Conservation (phyloP, 73 alveolate genomes). For the Paramecium sonneborni region DNA sequence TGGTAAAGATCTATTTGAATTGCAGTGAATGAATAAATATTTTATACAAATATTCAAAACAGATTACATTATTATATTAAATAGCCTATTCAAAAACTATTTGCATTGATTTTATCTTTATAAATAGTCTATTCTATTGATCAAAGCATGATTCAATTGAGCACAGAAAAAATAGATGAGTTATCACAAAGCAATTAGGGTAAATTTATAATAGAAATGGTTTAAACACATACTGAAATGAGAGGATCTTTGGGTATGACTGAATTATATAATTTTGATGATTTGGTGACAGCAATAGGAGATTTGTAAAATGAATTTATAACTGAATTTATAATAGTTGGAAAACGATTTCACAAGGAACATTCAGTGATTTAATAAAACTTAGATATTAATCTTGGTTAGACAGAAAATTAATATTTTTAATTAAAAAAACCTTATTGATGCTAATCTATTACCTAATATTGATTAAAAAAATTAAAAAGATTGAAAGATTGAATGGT, state of each 20-base stretch:
- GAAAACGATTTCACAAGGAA: slow-evolving; percentile 39
- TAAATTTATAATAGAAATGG: slow-evolving; percentile 28
- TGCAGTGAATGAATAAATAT: too few species aligned
- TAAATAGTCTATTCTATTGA: not conserved
- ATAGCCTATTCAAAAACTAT: not conserved
- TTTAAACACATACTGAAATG: slow-evolving; percentile 43
- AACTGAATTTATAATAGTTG: not conserved
- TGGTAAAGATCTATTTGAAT: too few species aligned
- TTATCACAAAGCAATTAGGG: slow-evolving; percentile 21
- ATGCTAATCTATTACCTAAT: not conserved
- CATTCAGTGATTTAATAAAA: slow-evolving; percentile 6
- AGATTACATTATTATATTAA: not conserved
- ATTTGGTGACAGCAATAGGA: slow-evolving; percentile 21
- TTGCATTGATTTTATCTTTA: not conserved
- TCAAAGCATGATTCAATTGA: not conserved
- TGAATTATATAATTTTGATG: not conserved
- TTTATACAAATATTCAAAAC: not conserved
- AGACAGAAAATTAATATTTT: slow-evolving; percentile 12
- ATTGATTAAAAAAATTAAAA: not conserved
- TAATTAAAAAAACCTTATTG: slow-evolving; percentile 9
- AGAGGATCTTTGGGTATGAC: slow-evolving; percentile 38
- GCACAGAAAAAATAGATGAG: slow-evolving; percentile 18
- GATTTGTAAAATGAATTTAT: slow-evolving; percentile 9
- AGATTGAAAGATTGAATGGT: slow-evolving; percentile 32
- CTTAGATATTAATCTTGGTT: not conserved